These are phyloP conservation scores for Plasmodium adleri DNA, from an alignment of 169 alveolate genomes.

Conservation along the genomic window DNA sequence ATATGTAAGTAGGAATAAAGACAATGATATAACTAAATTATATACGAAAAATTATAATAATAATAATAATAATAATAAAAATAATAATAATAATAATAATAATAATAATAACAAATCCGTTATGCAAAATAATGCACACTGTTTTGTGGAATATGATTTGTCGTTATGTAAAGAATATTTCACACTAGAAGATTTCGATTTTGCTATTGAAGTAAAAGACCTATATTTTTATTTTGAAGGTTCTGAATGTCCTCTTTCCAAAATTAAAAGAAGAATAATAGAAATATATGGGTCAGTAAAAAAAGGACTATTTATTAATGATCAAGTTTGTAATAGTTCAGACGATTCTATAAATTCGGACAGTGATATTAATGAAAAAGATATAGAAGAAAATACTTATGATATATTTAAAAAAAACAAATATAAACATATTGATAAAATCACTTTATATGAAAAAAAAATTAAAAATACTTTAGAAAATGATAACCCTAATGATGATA, in stretches of 20 bases:
- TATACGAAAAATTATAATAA: background rate
- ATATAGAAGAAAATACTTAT: slow-evolving; percentile 15
- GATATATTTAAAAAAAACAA: slow-evolving; percentile 15
- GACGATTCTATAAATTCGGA: slow-evolving; percentile 8
- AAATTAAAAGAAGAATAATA: slow-evolving; percentile 75
- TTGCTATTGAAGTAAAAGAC: slow-evolving; percentile 64
- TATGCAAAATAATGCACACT: slow-evolving; percentile 2
- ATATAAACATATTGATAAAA: slow-evolving; percentile 28
- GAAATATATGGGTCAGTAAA: slow-evolving; percentile 74
- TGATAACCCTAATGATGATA: background rate
- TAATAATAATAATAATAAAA: background rate
- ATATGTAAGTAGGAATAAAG: background rate
- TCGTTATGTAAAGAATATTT: slow-evolving; percentile 45
- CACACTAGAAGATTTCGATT: slow-evolving; percentile 61
- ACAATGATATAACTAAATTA: background rate
- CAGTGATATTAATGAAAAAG: background rate
- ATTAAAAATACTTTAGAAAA: background rate
- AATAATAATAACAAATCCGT: background rate
- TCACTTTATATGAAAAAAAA: slow-evolving; percentile 15
- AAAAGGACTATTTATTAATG: slow-evolving; percentile 26
- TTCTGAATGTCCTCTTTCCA: slow-evolving; percentile 55
- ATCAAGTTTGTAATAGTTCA: slow-evolving; percentile 30
- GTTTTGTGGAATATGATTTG: slow-evolving; percentile 27
- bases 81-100: background rate
- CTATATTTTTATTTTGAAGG: slow-evolving; percentile 74